Base-by-base conservation (phyloP, 768 basidiomycete genomes). In the Trametes meyenii region DNA sequence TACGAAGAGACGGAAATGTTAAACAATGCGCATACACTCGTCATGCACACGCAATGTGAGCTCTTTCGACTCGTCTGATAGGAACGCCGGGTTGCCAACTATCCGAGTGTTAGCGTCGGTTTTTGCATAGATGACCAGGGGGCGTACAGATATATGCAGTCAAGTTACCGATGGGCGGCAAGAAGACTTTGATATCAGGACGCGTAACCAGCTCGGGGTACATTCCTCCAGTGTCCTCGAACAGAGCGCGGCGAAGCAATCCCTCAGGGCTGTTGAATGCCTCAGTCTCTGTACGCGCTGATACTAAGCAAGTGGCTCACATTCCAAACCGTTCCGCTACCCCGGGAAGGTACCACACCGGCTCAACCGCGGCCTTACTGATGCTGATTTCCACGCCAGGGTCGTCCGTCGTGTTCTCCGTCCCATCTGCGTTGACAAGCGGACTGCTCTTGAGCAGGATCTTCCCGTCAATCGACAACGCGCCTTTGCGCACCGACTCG, bases 151-250 rank as follows among this genome's bases (percentile, higher is more conserved):
- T 96, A 74, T 98, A 98, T 5, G 92, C 93, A 0, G 96, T 96
- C 61, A 92, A 71, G 46, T 86, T 86, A 0, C 96, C 96, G 59
- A 98, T 98, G 0, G 96, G 96, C 0, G 96, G 96, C 0, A 98
- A 81, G 82, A 97, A 98, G 21, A 95, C 84, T 72, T 96, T 96
- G 79, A 98, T 89, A 70, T 98, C 96, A 0, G 94, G 91, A 21
- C 95, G 86, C 6, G 96, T 98, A 70, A 98, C 88, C 33, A 98
- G 83, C 69, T 98, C 96, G 2, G 96, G 95, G 73, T 92, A 94
- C 90, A 93, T 94, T 70, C 94, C 94, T 67, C 93, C 94, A 0
- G 94, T 96, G 65, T 97, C 96, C 72, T 98, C 96, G 66, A 98
- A 98, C 39, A 98, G 79, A 0, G 92, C 89, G n/a, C 96, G 82